Conservation (phyloP, 106 monocot genomes). For the Iris macrosiphon region DNA sequence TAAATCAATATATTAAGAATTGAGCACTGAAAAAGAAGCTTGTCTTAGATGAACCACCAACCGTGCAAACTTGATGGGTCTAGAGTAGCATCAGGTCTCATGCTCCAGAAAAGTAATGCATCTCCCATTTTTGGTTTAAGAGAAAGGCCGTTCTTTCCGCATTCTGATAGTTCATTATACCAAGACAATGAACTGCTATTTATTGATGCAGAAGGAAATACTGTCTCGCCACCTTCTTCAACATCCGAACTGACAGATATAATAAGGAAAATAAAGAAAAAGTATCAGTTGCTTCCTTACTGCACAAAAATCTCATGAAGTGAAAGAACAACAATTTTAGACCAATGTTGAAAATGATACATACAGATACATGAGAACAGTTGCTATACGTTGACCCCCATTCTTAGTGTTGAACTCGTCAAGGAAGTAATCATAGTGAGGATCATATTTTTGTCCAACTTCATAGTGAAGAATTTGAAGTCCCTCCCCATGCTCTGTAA, state of each 20-base stretch:
- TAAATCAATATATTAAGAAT: no score
- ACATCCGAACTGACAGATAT: slow-evolving; percentile 35
- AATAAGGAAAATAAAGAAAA: not conserved
- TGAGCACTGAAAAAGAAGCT: no score
- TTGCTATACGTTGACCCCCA: slow-evolving; percentile 63
- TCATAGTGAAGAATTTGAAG: slow-evolving; percentile 64
- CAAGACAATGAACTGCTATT: slow-evolving; percentile 37
- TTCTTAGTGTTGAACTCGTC: slow-evolving; percentile 50
- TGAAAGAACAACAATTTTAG: not conserved
- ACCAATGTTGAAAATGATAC: not conserved
- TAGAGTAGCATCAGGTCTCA: slow-evolving; percentile 52
- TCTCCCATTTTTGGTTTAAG: slow-evolving; percentile 61
- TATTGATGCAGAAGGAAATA: slow-evolving; percentile 36
- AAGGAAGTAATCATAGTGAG: slow-evolving; percentile 51
- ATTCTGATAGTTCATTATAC: slow-evolving; percentile 54
- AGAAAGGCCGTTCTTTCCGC: slow-evolving; percentile 48
- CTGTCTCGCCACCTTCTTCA: slow-evolving; percentile 62
- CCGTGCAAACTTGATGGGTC: slow-evolving; percentile 68
- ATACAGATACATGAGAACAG: slow-evolving; percentile 66
- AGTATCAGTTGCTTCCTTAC: not conserved
- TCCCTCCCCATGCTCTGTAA: slow-evolving; percentile 54
- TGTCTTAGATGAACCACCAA: no score
- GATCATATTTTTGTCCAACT: slow-evolving; percentile 61
- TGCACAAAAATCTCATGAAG: no score
- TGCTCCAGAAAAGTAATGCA: slow-evolving; percentile 69